These are phyloP conservation scores for Cutaneotrichosporon sp. DNA, from an alignment of 1,284 basidiomycete species.

Conservation along the genomic window DNA sequence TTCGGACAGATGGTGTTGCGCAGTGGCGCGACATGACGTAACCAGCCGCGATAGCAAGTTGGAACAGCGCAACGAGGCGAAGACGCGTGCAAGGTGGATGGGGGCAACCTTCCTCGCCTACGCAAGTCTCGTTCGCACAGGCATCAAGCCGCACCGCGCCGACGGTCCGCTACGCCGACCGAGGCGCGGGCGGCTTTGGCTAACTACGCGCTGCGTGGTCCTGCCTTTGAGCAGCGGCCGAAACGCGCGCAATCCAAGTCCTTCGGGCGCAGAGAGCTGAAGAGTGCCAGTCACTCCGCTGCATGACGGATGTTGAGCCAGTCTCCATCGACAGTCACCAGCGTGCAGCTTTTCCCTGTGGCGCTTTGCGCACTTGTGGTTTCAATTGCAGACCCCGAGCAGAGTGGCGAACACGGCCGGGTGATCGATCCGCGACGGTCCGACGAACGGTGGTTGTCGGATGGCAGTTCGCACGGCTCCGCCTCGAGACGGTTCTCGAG, in stretches of 20 bases:
- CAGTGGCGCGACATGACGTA: conserved; percentile 3
- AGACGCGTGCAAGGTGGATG: not conserved
- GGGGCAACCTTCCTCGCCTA: not conserved
- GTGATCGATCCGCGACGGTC: not conserved
- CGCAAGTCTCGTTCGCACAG: conserved; percentile 2
- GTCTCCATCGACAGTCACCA: not conserved
- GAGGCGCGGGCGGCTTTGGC: not conserved
- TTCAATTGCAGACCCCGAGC: not conserved
- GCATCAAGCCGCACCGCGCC: not conserved
- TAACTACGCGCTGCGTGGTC: not conserved
- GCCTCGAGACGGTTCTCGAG: conserved; percentile 3
- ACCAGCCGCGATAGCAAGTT: conserved; percentile 3
- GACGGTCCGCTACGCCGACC: not conserved
- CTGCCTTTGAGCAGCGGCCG: not conserved
- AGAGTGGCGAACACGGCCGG: not conserved
- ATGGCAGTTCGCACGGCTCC: not conserved
- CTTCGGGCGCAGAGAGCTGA: conserved; percentile 1
- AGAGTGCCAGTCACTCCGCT: conserved; percentile 7
- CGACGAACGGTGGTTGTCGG: conserved; percentile 2
- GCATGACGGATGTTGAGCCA: conserved; percentile 4
- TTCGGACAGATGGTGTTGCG: conserved; percentile 1
- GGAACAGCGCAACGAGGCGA: not conserved
- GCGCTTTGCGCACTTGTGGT: not conserved
- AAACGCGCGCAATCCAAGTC: conserved; percentile 1
- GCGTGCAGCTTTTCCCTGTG: conserved; percentile 1